Conservation (phyloP, 2,329 filamentous ascomycete species). For the Sclerotinia minor region DNA sequence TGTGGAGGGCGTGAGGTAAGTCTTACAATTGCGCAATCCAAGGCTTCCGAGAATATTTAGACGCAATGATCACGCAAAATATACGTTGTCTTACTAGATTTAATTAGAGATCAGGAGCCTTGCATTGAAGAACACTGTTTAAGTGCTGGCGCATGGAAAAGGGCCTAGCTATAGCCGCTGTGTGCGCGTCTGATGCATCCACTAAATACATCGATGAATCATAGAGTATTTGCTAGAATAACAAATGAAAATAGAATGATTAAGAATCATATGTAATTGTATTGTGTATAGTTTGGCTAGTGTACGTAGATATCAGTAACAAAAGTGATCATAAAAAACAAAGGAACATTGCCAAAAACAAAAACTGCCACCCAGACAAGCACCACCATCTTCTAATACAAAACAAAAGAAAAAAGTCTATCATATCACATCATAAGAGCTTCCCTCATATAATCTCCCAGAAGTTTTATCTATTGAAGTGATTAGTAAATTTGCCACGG, state of each 20-base stretch:
- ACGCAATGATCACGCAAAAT: no score
- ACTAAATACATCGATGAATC: neutral
- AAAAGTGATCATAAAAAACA: constrained; percentile 2
- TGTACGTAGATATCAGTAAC: neutral
- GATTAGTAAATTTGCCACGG: neutral
- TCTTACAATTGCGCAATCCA: neutral
- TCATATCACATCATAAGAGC: constrained; percentile 18
- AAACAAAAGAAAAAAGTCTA: neutral
- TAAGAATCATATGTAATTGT: neutral
- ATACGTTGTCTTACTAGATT: neutral
- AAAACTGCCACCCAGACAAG: neutral
- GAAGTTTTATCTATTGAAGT: constrained; percentile 13
- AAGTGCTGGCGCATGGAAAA: neutral
- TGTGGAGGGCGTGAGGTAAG: neutral
- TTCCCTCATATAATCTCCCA: constrained; percentile 22
- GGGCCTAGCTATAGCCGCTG: neutral
- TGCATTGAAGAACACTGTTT: neutral
- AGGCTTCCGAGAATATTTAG: no score
- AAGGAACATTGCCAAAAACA: neutral
- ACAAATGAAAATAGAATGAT: neutral
- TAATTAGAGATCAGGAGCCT: neutral
- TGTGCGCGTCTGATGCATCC: no score
- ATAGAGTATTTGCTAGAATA: neutral
- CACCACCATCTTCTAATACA: constrained; percentile 14
- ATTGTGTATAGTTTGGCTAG: neutral